Conservation (phyloP, 345 rosid genomes). For the Sonneratia alba region DNA sequence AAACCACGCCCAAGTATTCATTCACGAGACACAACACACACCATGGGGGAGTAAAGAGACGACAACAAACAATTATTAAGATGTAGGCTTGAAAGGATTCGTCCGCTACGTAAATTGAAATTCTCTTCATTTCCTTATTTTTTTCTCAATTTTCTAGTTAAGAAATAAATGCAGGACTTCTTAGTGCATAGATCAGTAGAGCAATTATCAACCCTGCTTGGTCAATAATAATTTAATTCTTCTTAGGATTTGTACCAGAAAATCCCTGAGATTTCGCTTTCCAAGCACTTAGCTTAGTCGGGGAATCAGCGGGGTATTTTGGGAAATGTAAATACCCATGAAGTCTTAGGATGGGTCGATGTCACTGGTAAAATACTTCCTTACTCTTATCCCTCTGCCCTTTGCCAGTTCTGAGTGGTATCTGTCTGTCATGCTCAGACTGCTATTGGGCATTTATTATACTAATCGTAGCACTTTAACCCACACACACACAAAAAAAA, state of each 20-base stretch:
- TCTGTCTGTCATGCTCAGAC: slow-evolving; percentile 7
- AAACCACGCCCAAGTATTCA: not conserved
- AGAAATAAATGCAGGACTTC: too few relatives aligned
- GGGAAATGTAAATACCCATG: slow-evolving; percentile 31
- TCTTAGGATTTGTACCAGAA: slow-evolving; percentile 34
- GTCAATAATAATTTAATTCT: not conserved
- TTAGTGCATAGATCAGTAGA: too few relatives aligned
- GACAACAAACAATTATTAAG: too few relatives aligned
- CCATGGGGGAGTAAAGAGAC: too few relatives aligned
- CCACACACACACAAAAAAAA: too few relatives aligned
- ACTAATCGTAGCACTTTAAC: not conserved
- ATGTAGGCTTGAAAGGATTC: too few relatives aligned
- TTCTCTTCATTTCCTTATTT: too few relatives aligned
- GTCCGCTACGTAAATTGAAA: too few relatives aligned
- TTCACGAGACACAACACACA: too few relatives aligned
- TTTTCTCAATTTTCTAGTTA: too few relatives aligned
- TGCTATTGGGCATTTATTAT: slow-evolving; percentile 5
- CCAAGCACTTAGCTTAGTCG: slow-evolving; percentile 5
- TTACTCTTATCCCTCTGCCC: slow-evolving; percentile 10
- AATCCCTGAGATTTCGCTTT: slow-evolving; percentile 28
- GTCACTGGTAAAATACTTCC: slow-evolving; percentile 10
- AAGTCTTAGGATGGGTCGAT: slow-evolving; percentile 23
- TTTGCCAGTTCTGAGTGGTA: not conserved
- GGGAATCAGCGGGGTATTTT: slow-evolving; percentile 35
- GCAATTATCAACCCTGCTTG: too few relatives aligned